phyloP scores from a whole-genome alignment of 208 protist species.

The Trypanosoma scelopori region DNA sequence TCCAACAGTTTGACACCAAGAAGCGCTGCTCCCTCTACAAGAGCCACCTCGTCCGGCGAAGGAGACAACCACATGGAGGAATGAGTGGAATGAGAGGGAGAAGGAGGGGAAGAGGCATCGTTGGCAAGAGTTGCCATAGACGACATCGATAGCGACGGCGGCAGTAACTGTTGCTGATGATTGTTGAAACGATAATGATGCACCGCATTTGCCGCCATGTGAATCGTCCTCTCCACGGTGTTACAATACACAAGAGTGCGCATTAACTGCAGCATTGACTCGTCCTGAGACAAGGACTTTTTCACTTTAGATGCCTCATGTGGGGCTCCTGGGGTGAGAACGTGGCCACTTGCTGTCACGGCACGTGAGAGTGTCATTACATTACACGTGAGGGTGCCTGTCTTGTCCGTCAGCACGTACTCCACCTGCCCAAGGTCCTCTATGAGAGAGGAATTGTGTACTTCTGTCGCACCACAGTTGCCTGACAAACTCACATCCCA shows the following conservation, averaged over 20 bases:
- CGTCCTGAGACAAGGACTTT: not conserved
- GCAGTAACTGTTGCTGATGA: not conserved
- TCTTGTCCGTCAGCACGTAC: slow-evolving; percentile 94
- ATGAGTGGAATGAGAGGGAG: too few species aligned
- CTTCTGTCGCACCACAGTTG: slow-evolving; percentile 37
- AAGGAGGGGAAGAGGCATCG: too few species aligned
- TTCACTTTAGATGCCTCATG: slow-evolving; percentile 8
- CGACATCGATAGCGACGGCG: not conserved
- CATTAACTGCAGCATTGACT: slow-evolving; percentile 38
- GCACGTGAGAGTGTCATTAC: slow-evolving; percentile 69
- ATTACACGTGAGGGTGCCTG: slow-evolving; percentile 93
- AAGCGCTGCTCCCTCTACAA: slow-evolving; percentile 77
- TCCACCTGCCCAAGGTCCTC: slow-evolving; percentile 94
- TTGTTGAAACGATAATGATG: not conserved
- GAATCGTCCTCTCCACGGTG: slow-evolving; percentile 42
- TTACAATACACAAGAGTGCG: slow-evolving; percentile 70
- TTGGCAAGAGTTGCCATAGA: too few species aligned
- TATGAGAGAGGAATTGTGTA: slow-evolving; percentile 84
- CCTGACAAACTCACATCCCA: slow-evolving; percentile 87
- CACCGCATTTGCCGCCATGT: not conserved
- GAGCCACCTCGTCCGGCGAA: slow-evolving; percentile 92
- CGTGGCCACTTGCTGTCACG: slow-evolving; percentile 32
- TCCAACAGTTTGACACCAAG: slow-evolving; percentile 59
- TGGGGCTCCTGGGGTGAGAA: slow-evolving; percentile 16
- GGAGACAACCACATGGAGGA: slow-evolving; percentile 62